These are phyloP conservation scores for Crucihimalaya himalaica DNA, from an alignment of 345 rosid genomes.

Conservation along the genomic window DNA sequence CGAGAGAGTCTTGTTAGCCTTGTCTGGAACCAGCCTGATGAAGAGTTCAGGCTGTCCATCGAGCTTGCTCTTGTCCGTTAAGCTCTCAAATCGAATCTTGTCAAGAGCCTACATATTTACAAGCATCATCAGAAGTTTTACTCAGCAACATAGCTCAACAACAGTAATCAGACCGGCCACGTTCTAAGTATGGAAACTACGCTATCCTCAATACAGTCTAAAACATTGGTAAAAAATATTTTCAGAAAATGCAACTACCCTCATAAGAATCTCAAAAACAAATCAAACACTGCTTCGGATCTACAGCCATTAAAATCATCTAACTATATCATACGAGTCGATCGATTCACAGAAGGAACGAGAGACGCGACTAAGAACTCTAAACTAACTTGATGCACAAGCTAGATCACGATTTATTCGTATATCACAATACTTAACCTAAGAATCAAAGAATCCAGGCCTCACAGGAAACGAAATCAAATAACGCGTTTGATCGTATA, in stretches of 20 bases:
- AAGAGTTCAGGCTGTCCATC: slow-evolving; percentile 84
- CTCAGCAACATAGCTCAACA: no score
- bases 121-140: background rate
- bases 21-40: slow-evolving; percentile 74
- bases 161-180: background rate
- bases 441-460: background rate
- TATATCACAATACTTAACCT: background rate
- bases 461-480: no score
- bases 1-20: slow-evolving; percentile 66
- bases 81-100: slow-evolving; percentile 72
- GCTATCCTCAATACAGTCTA: no score
- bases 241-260: no score
- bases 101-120: slow-evolving; percentile 61
- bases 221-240: no score
- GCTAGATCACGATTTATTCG: background rate
- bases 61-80: slow-evolving; percentile 88
- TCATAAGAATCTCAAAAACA: no score
- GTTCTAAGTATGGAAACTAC: background rate
- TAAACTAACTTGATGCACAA: slow-evolving; percentile 13
- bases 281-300: no score
- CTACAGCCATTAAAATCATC: no score
- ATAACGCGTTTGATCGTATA: no score
- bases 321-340: background rate
- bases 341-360: background rate
- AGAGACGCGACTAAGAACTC: background rate